phyloP scores from a whole-genome alignment of 805 yeast genomes.

The Metschnikowia kunwiensis region DNA sequence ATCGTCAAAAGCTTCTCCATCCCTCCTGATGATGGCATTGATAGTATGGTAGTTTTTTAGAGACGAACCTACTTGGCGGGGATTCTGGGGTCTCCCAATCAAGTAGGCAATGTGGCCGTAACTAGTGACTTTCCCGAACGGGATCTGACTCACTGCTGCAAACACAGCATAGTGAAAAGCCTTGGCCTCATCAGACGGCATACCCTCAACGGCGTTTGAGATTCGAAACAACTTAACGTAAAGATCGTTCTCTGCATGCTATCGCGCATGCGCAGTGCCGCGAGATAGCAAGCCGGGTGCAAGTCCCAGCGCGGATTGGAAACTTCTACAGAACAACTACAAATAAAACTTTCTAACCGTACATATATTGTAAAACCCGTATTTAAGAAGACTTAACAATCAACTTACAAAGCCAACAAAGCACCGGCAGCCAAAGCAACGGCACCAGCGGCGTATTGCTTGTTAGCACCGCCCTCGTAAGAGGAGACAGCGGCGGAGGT shows the following conservation, averaged over 20 bases:
- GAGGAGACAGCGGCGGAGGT: slow-evolving; percentile 32
- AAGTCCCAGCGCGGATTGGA: too few relatives aligned
- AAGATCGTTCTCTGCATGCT: too few relatives aligned
- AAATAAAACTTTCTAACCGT: slow-evolving; percentile 2
- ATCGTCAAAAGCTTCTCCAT: slow-evolving; percentile 22
- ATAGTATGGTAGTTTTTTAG: slow-evolving; percentile 45
- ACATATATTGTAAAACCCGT: slow-evolving; percentile 3
- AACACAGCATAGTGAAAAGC: slow-evolving; percentile 64
- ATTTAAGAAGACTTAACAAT: slow-evolving; percentile 1
- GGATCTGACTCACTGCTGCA: slow-evolving; percentile 49
- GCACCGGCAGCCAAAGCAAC: slow-evolving; percentile 48
- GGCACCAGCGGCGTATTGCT: slow-evolving; percentile 42
- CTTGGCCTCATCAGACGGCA: slow-evolving; percentile 41
- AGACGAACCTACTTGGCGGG: slow-evolving; percentile 74
- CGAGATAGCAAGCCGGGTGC: too few relatives aligned
- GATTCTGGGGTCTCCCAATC: slow-evolving; percentile 57
- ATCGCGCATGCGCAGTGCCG: too few relatives aligned
- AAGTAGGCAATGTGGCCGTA: slow-evolving; percentile 70
- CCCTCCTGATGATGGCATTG: slow-evolving; percentile 24
- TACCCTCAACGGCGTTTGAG: too few relatives aligned
- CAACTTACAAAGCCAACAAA: slow-evolving; percentile 37
- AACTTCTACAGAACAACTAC: neutral
- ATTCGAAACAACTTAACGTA: too few relatives aligned
- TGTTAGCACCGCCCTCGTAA: slow-evolving; percentile 34
- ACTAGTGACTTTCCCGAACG: slow-evolving; percentile 62